Evolutionary conservation across 2,329 filamentous ascomycete species (phyloP).

Genomic region (Penicillium frequentans): DNA sequence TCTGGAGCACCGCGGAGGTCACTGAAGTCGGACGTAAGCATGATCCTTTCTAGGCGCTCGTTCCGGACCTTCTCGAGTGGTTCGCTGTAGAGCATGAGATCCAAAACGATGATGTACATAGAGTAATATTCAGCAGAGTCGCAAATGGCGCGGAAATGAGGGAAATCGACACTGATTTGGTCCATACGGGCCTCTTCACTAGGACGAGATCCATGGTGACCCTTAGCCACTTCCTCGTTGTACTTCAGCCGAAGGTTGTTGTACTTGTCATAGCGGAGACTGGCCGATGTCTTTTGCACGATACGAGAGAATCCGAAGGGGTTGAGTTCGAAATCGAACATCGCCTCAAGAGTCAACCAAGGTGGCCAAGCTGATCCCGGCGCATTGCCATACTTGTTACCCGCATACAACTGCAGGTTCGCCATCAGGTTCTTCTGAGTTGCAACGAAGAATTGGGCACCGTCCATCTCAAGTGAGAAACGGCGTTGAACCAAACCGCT

Average conservation of each 20-base stretch:
- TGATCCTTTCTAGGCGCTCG: constrained; percentile 95
- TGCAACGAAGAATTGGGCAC: constrained; percentile 96
- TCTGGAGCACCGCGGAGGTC: constrained; percentile 90
- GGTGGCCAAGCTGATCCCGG: constrained; percentile 89
- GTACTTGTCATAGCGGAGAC: constrained; percentile 94
- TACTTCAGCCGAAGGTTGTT: constrained; percentile 96
- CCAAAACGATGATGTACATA: constrained; percentile 95
- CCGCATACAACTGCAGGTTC: constrained; percentile 88
- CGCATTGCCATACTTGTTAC: constrained; percentile 85
- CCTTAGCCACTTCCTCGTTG: constrained; percentile 82
- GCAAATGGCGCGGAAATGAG: constrained; percentile 88
- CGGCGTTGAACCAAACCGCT: constrained; percentile 93
- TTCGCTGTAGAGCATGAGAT: constrained; percentile 93
- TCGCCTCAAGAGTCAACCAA: constrained; percentile 97
- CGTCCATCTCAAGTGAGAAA: constrained; percentile 94
- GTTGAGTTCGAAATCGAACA: constrained; percentile 93
- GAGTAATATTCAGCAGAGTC: constrained; percentile 97
- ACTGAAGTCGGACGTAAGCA: constrained; percentile 97
- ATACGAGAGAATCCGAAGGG: constrained; percentile 98
- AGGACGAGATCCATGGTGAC: constrained; percentile 49
- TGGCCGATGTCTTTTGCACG: constrained; percentile 93
- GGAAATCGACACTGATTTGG: constrained; percentile 95
- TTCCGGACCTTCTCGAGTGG: constrained; percentile 95
- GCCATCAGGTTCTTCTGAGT: constrained; percentile 89
- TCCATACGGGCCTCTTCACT: constrained; percentile 78